Evolutionary conservation across 73 alveolate species (phyloP).

Genomic region (Paramecium sonneborni): DNA sequence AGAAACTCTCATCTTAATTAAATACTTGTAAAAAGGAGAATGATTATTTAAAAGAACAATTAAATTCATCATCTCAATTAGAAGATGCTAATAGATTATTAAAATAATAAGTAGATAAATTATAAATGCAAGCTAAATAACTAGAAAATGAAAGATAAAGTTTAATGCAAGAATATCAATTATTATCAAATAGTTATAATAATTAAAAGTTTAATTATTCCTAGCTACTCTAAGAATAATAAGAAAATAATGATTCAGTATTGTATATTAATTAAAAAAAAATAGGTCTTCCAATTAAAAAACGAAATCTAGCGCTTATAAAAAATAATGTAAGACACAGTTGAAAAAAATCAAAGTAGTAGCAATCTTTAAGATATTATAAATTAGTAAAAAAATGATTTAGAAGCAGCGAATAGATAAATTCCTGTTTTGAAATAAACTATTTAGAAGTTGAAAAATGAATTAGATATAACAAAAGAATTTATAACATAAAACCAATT

Average conservation of each 20-base stretch:
- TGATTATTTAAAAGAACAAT: conserved; percentile 22
- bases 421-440: background rate
- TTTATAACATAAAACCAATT: background rate
- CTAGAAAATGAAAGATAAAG: conserved; percentile 20
- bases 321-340: background rate
- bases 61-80: background rate
- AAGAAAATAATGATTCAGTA: conserved; percentile 7
- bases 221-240: background rate
- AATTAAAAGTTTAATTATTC: background rate
- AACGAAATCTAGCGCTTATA: background rate
- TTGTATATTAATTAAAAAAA: background rate
- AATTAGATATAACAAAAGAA: background rate
- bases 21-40: background rate
- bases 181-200: conserved; percentile 28
- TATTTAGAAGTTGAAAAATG: background rate
- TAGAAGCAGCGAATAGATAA: background rate
- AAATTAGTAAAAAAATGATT: background rate
- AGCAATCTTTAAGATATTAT: background rate
- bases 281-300: background rate
- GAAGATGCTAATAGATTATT: conserved; percentile 19
- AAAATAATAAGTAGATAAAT: background rate
- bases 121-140: background rate
- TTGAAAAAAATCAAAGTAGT: background rate
- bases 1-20: background rate
- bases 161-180: background rate